These are phyloP conservation scores for Prunus campanulata DNA, from an alignment of 306 rosid species.

Conservation along the genomic window DNA sequence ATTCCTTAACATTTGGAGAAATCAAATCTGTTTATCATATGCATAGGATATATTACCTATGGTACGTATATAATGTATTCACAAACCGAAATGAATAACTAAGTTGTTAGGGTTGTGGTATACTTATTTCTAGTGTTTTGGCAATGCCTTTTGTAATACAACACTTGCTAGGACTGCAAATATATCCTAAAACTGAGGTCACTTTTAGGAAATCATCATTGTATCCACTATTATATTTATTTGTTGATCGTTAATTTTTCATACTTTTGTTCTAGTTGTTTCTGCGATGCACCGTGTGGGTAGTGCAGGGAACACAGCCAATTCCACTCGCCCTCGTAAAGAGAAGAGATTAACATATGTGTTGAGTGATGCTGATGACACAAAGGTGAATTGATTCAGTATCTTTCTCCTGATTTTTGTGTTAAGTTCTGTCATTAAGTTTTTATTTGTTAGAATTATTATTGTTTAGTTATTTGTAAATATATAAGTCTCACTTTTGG, in stretches of 20 bases:
- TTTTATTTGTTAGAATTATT: neutral
- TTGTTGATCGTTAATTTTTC: neutral
- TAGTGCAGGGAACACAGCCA: constrained; percentile 83
- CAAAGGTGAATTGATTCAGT: constrained; percentile 53
- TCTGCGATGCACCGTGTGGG: constrained; percentile 98
- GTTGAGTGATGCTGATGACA: constrained; percentile 75
- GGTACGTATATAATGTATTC: neutral
- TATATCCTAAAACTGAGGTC: neutral
- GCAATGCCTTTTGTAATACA: neutral
- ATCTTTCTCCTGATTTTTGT: constrained; percentile 17
- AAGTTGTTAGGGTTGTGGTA: neutral
- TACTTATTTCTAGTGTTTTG: neutral
- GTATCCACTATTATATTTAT: neutral
- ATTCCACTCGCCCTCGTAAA: constrained; percentile 86
- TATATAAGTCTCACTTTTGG: neutral
- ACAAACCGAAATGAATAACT: neutral
- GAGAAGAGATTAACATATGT: constrained; percentile 92
- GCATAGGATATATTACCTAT: neutral
- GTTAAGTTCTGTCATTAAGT: neutral
- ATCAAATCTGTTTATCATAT: neutral
- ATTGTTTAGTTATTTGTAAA: neutral
- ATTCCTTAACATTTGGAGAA: neutral
- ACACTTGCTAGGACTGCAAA: neutral
- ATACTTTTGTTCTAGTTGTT: constrained; percentile 26
- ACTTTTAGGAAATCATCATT: neutral